A percentile compares a stretch with the other conserved stretches of the same genome.
These are phyloP conservation scores for Prunus armeniaca DNA, from an alignment of 306 rosid genomes.

Conservation along the genomic window DNA sequence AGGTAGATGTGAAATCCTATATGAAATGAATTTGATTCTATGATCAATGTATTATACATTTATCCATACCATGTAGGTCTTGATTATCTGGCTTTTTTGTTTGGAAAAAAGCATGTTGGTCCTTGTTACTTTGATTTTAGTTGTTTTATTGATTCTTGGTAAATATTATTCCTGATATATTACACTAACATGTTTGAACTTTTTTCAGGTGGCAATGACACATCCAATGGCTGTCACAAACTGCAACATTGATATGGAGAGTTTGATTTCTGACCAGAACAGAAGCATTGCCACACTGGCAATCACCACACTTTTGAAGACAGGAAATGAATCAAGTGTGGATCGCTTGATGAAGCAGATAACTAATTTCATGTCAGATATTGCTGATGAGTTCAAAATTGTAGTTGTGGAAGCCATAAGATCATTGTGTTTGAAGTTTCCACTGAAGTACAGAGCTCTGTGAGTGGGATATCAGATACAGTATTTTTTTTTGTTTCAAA, in stretches of 20 bases:
- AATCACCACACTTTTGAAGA: conserved; percentile 93
- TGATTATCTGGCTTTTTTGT: background rate
- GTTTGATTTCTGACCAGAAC: conserved; percentile 92
- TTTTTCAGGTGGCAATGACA: conserved; percentile 93
- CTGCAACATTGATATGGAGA: conserved; percentile 99
- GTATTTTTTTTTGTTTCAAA: background rate
- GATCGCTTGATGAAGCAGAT: conserved; percentile 98
- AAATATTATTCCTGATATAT: background rate
- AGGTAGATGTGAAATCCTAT: background rate
- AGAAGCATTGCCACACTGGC: conserved; percentile 99
- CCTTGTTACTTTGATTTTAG: background rate
- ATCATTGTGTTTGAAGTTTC: conserved; percentile 91
- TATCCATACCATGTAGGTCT: background rate
- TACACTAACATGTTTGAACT: conserved; percentile 15
- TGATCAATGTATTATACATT: background rate
- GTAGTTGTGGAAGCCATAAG: conserved; percentile 98
- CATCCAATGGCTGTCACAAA: conserved; percentile 99
- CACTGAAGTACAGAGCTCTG: conserved; percentile 91
- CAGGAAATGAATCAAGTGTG: conserved; percentile 98
- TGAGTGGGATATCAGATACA: conserved; percentile 46
- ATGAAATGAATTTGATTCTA: background rate
- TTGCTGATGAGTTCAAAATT: conserved; percentile 96
- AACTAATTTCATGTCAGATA: conserved; percentile 97
- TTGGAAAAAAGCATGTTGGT: background rate
- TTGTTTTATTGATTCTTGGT: background rate